These are phyloP conservation scores for Cymbomonas tetramitiformis DNA, from an alignment of 139 green algal genomes.

Conservation along the genomic window DNA sequence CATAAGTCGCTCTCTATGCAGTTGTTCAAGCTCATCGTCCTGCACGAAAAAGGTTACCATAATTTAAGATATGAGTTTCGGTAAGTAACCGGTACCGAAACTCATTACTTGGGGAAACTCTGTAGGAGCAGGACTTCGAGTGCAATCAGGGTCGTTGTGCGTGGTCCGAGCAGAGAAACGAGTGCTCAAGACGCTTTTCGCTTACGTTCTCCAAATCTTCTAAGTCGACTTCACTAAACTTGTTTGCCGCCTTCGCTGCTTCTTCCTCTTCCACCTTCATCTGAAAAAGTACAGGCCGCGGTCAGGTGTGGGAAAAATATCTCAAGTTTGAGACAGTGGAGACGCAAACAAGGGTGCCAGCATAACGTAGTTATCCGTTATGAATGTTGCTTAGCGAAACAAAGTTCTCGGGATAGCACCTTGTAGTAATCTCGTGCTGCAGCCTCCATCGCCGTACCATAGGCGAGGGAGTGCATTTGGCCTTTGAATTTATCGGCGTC, in stretches of 20 bases:
- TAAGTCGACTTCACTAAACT: slow-evolving; percentile 39
- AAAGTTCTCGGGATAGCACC: slow-evolving; percentile 7
- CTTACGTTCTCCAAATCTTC: slow-evolving; percentile 65
- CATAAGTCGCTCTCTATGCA: slow-evolving; percentile 29
- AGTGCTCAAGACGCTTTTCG: not conserved
- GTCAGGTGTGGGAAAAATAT: not conserved
- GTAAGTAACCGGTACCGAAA: too few species aligned
- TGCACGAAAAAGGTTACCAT: slow-evolving; percentile 22
- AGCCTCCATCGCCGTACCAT: slow-evolving; percentile 61
- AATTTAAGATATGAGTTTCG: too few species aligned
- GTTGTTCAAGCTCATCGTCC: slow-evolving; percentile 42
- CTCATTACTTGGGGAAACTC: too few species aligned
- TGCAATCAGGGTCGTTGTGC: too few species aligned
- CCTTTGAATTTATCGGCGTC: slow-evolving; percentile 43
- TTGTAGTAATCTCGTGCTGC: slow-evolving; percentile 64
- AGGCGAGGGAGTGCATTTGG: slow-evolving; percentile 60
- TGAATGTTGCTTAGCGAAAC: not conserved
- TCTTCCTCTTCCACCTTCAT: slow-evolving; percentile 29
- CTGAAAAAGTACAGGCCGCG: not conserved
- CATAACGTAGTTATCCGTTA: not conserved
- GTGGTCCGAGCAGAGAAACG: too few species aligned
- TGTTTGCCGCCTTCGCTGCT: slow-evolving; percentile 12
- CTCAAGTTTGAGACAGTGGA: too few species aligned
- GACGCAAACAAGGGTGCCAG: too few species aligned
- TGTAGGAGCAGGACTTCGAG: too few species aligned